Base-by-base conservation (phyloP, 306 rosid species). In the Cucurbita pepo region DNA sequence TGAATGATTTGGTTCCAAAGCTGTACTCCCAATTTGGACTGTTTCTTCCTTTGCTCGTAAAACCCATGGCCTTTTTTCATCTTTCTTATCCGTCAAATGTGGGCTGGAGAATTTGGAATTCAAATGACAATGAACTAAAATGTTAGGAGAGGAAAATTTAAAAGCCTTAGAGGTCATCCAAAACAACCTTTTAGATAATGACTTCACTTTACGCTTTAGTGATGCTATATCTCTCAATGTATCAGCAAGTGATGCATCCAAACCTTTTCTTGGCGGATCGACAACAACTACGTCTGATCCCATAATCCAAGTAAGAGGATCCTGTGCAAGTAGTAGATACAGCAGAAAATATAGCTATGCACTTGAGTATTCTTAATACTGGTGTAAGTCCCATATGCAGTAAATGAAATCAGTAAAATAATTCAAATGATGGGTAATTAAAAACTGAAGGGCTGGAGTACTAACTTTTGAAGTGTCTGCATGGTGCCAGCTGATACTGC, bases 31-130 rank as follows among this genome's bases (percentile, higher is more conserved):
- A 16, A 86, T 75, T 63, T 86, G 94, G 73, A 89, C 91, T 55
- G 94, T 81, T 83, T 75, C 83, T 86, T 90, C 97, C 77, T 85
- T 86, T 71, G 91, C 91, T 67, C 96, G 98, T 77, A 94, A 85
- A 83, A 94, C 81, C 98, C 98, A 94, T 1, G 98, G 98, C 76
- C 98, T 82, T 81, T 93, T 93, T 87, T 93, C 98, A 79, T 88
- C 96, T 78, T 59, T 60, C 14, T 86, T 90, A 66, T 25, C 80
- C 64, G 74, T 78, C 56, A 87, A 75, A 73, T 53, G 77, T 72
- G 89, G 73, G 74, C 96, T 94, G 90, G 76, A 81, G 78, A 73
- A 50, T 50, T 50, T 69, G 72, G 75, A 71, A 43, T 59, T 6
- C 18, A 69, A 30, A 73, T 45, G 59, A 69, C 45, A 83, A 6